Conservation (phyloP, 495 filamentous ascomycete species). For the Aspergillus wentii region DNA sequence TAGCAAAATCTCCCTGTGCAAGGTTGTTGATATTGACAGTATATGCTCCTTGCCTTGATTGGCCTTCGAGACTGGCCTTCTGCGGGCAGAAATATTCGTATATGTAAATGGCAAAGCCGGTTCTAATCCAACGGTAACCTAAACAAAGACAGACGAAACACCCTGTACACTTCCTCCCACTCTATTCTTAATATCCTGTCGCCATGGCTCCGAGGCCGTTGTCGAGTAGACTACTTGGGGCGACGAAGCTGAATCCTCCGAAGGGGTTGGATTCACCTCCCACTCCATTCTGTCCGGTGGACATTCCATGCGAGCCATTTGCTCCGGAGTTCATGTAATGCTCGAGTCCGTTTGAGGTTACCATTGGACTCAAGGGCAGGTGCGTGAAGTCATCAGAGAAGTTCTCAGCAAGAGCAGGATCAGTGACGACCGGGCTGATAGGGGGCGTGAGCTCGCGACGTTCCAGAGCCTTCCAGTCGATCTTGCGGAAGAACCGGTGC, state of each 20-base stretch:
- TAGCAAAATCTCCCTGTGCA: no score
- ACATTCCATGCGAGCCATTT: slow-evolving; percentile 18
- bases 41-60: no score
- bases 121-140: no score
- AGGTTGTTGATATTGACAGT: no score
- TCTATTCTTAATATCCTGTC: no score
- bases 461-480: slow-evolving; percentile 84
- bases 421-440: slow-evolving; percentile 86
- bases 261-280: slow-evolving; percentile 65
- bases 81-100: no score
- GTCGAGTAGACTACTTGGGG: slow-evolving; percentile 79
- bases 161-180: no score
- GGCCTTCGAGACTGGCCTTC: no score
- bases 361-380: slow-evolving; percentile 69
- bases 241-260: slow-evolving; percentile 95
- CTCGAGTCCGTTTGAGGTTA: slow-evolving; percentile 30
- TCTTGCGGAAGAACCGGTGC: slow-evolving; percentile 93
- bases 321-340: slow-evolving; percentile 35
- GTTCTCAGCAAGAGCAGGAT: slow-evolving; percentile 93
- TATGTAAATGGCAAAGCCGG: no score
- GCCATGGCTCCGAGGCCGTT: no score
- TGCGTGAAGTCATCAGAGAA: slow-evolving; percentile 86
- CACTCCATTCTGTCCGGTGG: slow-evolving; percentile 12
- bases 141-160: no score
- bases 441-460: slow-evolving; percentile 75